phyloP scores from a whole-genome alignment of 441 rosid genomes.

The Populus hybrid region DNA sequence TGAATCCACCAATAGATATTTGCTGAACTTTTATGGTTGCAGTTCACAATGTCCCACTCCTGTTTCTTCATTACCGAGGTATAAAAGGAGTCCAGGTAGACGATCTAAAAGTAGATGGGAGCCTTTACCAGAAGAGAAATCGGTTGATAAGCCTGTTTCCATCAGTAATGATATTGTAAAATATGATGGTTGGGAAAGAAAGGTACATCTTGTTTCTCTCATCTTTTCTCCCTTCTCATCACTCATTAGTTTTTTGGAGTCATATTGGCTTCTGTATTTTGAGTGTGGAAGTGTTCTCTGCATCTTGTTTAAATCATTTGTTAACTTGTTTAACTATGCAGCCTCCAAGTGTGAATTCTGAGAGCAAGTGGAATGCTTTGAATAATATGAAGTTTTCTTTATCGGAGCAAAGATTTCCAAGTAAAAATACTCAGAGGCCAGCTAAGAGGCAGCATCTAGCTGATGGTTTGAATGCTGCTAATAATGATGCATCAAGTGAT shows the following conservation, averaged over 20 bases:
- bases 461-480: slow-evolving; percentile 44
- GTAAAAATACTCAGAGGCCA: slow-evolving; percentile 60
- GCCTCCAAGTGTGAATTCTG: slow-evolving; percentile 38
- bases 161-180: slow-evolving; percentile 39
- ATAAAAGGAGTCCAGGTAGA: slow-evolving; percentile 66
- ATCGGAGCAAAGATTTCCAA: slow-evolving; percentile 47
- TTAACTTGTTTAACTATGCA: slow-evolving; percentile 29
- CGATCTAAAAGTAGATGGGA: slow-evolving; percentile 98
- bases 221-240: slow-evolving; percentile 6
- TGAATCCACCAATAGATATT: slow-evolving; percentile 16
- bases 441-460: slow-evolving; percentile 72
- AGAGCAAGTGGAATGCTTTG: slow-evolving; percentile 51
- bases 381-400: slow-evolving; percentile 35
- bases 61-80: slow-evolving; percentile 39
- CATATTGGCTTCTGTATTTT: slow-evolving; percentile 11
- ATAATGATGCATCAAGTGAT: slow-evolving; percentile 85
- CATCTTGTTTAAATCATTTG: slow-evolving; percentile 7
- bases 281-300: background rate
- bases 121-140: slow-evolving; percentile 76
- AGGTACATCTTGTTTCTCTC: slow-evolving; percentile 41
- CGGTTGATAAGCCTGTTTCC: slow-evolving; percentile 45
- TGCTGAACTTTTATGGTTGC: slow-evolving; percentile 14
- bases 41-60: slow-evolving; percentile 39
- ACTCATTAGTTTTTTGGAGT: background rate
- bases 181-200: slow-evolving; percentile 67